Conservation (phyloP, 495 filamentous ascomycete genomes). For the Tricharina praecox region DNA sequence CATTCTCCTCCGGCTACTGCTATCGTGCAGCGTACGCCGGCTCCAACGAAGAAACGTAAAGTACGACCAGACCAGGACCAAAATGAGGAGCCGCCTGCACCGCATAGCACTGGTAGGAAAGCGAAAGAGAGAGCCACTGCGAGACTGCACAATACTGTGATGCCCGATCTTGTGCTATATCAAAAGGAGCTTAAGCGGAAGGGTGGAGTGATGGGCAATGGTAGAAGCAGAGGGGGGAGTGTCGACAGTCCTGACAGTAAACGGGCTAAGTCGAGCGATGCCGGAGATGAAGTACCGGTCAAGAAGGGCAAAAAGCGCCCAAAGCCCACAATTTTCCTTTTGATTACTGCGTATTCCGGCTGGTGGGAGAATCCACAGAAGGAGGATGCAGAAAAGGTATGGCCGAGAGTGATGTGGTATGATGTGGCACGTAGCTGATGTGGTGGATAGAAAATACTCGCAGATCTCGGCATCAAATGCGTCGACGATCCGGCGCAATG, state of each 20-base stretch:
- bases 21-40: background rate
- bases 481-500: constrained; percentile 55
- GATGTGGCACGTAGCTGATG: constrained; percentile 17
- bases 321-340: constrained; percentile 18
- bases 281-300: constrained; percentile 6
- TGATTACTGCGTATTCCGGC: constrained; percentile 22
- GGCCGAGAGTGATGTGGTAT: constrained; percentile 19
- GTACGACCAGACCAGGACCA: background rate
- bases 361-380: constrained; percentile 37
- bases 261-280: constrained; percentile 32
- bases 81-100: constrained; percentile 1
- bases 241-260: constrained; percentile 34
- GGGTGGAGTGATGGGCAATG: constrained; percentile 67
- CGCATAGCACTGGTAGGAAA: constrained; percentile 44
- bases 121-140: constrained; percentile 70
- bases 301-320: constrained; percentile 22
- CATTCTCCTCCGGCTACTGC: background rate
- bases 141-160: constrained; percentile 49
- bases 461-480: constrained; percentile 66
- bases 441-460: constrained; percentile 50
- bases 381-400: constrained; percentile 66
- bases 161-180: constrained; percentile 69
- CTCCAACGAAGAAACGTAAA: background rate
- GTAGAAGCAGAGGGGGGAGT: constrained; percentile 35
- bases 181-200: constrained; percentile 86